Evolutionary conservation across 768 basidiomycete species (phyloP), one percentile per base, ranked within the genome.

Genomic region (Rossbeevera mucosa): DNA sequence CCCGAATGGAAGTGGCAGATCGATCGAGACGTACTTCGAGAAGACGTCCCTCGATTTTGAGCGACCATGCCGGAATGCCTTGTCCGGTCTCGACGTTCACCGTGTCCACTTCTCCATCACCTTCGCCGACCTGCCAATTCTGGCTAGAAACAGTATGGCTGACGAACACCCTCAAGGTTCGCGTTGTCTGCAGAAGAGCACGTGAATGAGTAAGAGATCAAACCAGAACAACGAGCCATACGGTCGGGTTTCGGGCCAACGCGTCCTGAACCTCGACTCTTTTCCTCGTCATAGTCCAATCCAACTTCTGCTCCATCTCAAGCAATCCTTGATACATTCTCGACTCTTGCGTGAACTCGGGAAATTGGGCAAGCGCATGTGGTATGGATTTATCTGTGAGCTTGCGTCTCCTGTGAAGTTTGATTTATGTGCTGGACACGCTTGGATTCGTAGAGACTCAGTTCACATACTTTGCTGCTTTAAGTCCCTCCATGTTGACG

Each of bases 211-310:
- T 29, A 11, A n/a, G n/a, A n/a, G n/a, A 44, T 11, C n/a, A 7
- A 30, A 24, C 36, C 18, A 38, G 18, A 38, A n/a, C 0, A 44
- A 18, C 0, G 21, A 7, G 31, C 61, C 62, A 22, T 52, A 63
- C 93, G 5, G 83, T 81, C 18, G 87, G 82, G 29, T 80, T 83
- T 52, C 86, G 79, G 20, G 80, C 79, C 43, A 94, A 65, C n/a
- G 91, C 83, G 64, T 97, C 94, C 64, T 93, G 89, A 28, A 97
- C 84, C 65, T 97, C 94, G 9, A 86, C 86, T 59, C 80, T 83
- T 71, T 95, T 95, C 65, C 94, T 77, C 65, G 83, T 84, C 77
- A 94, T 87, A 4, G 92, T 94, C 94, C 94, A 96, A 69, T 97
- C 94, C 14, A 97, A 74, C 65, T 87, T 90, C 52, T 88, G 80